A percentile compares a stretch with the other conserved stretches of the same genome.
phyloP scores from a whole-genome alignment of 192 early-diverging fungal species.

The Coemansia sp. region DNA sequence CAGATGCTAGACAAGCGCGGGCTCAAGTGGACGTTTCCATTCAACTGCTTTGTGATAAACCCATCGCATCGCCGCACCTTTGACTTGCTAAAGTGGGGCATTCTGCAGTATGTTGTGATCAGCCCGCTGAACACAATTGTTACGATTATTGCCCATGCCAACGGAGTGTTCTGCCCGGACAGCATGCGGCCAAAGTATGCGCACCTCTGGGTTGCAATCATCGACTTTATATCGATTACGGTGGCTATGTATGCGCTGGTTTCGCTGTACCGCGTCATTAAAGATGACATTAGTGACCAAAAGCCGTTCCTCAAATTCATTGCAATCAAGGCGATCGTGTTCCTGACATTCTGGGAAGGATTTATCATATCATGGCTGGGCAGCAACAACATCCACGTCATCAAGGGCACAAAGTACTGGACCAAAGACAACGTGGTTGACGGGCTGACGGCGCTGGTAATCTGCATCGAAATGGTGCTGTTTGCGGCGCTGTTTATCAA shows the following conservation, averaged over 20 bases:
- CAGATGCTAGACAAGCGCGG: constrained; percentile 39
- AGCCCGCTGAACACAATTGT: constrained; percentile 61
- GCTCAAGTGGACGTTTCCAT: constrained; percentile 63
- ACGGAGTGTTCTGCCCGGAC: constrained; percentile 65
- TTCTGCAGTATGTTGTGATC: constrained; percentile 72
- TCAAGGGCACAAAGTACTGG: constrained; percentile 58
- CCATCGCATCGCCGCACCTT: constrained; percentile 58
- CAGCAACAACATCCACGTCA: constrained; percentile 52
- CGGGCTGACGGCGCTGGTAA: constrained; percentile 56
- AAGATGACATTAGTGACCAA: constrained; percentile 56
- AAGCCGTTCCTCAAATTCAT: constrained; percentile 55
- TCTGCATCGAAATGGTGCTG: constrained; percentile 62
- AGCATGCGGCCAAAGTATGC: constrained; percentile 63
- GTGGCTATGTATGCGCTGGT: constrained; percentile 72
- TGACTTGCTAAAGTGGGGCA: constrained; percentile 61
- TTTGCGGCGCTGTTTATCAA: constrained; percentile 55
- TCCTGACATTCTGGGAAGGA: constrained; percentile 66
- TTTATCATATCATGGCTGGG: constrained; percentile 60
- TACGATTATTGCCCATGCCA: constrained; percentile 61
- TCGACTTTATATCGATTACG: constrained; percentile 65
- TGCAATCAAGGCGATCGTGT: constrained; percentile 59
- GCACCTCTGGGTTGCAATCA: constrained; percentile 61
- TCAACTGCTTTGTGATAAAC: constrained; percentile 61
- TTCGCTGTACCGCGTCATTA: constrained; percentile 62
- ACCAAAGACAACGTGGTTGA: constrained; percentile 57